Evolutionary conservation across 306 rosid species (phyloP), one percentile per base, ranked within the genome.

Genomic region (Begonia masoniana): DNA sequence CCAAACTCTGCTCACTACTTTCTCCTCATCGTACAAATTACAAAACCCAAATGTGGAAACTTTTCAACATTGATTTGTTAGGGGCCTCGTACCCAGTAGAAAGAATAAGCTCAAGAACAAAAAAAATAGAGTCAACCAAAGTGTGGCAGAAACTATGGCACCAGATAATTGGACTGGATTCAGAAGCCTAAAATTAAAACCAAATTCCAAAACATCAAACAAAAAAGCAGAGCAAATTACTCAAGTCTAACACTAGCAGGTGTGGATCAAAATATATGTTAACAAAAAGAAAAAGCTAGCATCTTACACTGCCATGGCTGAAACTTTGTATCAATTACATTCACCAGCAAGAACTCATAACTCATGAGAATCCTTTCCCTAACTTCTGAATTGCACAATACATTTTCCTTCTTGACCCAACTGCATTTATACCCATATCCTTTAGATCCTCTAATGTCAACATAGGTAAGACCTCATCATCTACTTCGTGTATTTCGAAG

Each of bases 401-500:
- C 87, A 88, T 80, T 76, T 88, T 88, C 49, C 97, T 88, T 56
- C 95, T 76, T 0, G 95, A 80, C 15, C 95, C 95, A 56, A 88
- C 97, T 17, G 95, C 97, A 64, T 55, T 76, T 52, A 88, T 82
- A 26, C 97, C 97, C 97, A 88, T 88, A 59, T 84, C 95, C 70
- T 88, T 84, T 58, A 88, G 95, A 77, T 88, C 97, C 65, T 82
- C 89, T 54, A 82, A 56, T 10, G 89, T 82, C 57, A 91, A 64
- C 96, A 83, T 76, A 12, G 99, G 94, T 80, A 91, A 71, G 12
- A 91, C 78, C 63, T 91, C 99, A 51, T 85, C 96, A 71, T 91
- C 97, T 16, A 91, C 97, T 68, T 91, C 97, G 43, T 91, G 96
- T 21, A 91, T 78, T 70, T 91, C 96, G 10, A 91, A 91, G 55